Evolutionary conservation across 2,329 filamentous ascomycete species (phyloP).

Genomic region (Nemania sp.): DNA sequence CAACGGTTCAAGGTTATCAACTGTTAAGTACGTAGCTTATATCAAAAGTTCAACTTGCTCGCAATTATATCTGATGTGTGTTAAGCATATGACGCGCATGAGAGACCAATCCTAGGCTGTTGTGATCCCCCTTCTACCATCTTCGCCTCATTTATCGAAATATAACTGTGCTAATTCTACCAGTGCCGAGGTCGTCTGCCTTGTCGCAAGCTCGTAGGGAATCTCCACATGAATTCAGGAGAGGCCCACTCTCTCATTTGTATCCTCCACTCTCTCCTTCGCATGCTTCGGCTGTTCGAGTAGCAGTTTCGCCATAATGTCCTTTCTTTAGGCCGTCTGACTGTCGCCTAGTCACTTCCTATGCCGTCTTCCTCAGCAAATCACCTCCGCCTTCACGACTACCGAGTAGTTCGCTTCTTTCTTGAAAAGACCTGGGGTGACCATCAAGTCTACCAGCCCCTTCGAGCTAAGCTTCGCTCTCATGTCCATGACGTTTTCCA

Average conservation of each 20-base stretch:
- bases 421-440: slow-evolving; percentile 38
- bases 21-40: too few relatives aligned
- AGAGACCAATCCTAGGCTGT: neutral
- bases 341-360: too few relatives aligned
- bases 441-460: slow-evolving; percentile 37
- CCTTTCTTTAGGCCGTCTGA: too few relatives aligned
- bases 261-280: neutral
- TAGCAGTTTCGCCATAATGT: too few relatives aligned
- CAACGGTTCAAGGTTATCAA: too few relatives aligned
- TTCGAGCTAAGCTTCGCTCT: slow-evolving; percentile 27
- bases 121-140: neutral
- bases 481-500: slow-evolving; percentile 33
- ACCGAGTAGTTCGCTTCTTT: slow-evolving; percentile 33
- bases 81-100: neutral
- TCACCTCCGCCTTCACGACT: slow-evolving; percentile 39
- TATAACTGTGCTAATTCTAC: neutral
- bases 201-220: neutral
- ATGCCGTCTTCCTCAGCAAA: slow-evolving; percentile 30
- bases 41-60: neutral
- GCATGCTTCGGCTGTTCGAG: neutral
- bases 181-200: neutral
- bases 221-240: neutral
- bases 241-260: neutral
- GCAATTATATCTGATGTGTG: too few relatives aligned
- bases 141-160: neutral